Conservation (phyloP, 306 rosid species). For the Citrullus amarus region DNA sequence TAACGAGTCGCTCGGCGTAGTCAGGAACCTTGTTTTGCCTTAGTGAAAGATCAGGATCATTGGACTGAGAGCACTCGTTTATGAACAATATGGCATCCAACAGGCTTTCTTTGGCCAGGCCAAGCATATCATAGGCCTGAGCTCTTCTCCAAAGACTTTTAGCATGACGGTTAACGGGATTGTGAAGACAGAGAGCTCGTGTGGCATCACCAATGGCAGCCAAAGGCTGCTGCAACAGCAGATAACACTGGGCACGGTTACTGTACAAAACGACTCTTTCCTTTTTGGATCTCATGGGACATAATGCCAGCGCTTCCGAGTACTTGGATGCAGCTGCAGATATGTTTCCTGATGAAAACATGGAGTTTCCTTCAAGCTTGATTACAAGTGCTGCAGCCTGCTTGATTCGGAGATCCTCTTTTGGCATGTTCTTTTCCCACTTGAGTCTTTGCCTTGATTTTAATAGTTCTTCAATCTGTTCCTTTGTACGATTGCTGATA, state of each 20-base stretch:
- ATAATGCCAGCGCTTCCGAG: conserved; percentile 87
- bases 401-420: conserved; percentile 94
- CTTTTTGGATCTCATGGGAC: conserved; percentile 93
- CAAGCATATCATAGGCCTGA: conserved; percentile 97
- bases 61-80: conserved; percentile 95
- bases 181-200: conserved; percentile 89
- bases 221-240: conserved; percentile 84
- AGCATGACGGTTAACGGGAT: conserved; percentile 90
- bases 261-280: conserved; percentile 95
- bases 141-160: conserved; percentile 99
- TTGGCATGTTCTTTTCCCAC: conserved; percentile 95
- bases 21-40: conserved; percentile 96
- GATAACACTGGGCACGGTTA: conserved; percentile 93
- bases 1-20: conserved; percentile 86
- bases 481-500: conserved; percentile 45
- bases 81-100: conserved; percentile 93
- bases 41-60: conserved; percentile 78
- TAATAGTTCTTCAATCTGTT: conserved; percentile 73
- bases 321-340: conserved; percentile 89
- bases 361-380: conserved; percentile 97
- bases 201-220: conserved; percentile 97
- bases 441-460: conserved; percentile 68
- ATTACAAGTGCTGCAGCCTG: conserved; percentile 97
- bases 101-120: conserved; percentile 84
- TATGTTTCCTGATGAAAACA: conserved; percentile 90